These are phyloP conservation scores for Phascolomyces articulosus DNA, from an alignment of 371 early-diverging fungal genomes.

Conservation along the genomic window DNA sequence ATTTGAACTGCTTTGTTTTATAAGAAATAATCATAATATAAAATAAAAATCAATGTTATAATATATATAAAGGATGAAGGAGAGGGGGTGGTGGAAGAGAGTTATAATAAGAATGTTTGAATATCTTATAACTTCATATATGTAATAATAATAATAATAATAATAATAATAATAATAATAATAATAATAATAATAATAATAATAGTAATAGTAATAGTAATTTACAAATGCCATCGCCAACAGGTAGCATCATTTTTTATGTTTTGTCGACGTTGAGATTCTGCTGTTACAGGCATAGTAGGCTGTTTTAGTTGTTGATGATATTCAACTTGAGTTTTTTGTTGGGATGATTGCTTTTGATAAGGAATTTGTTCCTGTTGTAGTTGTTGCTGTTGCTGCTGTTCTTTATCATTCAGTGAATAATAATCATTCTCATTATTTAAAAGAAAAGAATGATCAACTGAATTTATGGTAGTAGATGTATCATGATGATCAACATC, in stretches of 20 bases:
- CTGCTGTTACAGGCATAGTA: neutral
- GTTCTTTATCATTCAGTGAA: neutral
- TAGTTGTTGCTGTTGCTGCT: no score
- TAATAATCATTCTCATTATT: neutral
- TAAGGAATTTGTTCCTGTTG: no score
- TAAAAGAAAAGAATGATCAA: no score
- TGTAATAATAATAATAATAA: neutral
- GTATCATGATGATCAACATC: no score
- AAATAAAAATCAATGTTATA: no score
- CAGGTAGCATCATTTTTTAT: neutral
- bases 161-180: neutral
- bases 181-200: neutral
- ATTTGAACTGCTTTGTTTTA: no score
- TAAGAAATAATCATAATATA: no score
- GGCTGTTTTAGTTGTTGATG: neutral
- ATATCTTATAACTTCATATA: neutral
- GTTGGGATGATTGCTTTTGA: neutral
- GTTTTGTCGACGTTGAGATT: neutral
- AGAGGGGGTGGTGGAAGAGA: no score
- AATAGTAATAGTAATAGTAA: neutral
- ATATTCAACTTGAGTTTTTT: neutral
- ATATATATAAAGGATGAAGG: no score
- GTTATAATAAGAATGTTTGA: no score
- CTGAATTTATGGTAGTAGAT: no score
- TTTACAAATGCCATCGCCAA: constrained; percentile 6